Evolutionary conservation across 1,139 yeast genomes (phyloP).

Genomic region (Pichia cactophila): DNA sequence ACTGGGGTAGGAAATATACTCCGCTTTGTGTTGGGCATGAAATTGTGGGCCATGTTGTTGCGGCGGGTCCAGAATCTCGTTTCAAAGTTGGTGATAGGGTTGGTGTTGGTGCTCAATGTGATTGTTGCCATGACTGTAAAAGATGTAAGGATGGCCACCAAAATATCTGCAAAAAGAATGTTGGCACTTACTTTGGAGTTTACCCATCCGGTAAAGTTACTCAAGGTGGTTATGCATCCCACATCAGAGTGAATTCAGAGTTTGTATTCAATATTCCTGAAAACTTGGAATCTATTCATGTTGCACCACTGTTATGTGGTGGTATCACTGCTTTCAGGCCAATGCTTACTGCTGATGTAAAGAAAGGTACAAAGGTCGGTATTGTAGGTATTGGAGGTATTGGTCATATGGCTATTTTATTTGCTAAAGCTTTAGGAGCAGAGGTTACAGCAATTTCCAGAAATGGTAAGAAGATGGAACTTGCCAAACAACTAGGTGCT

Average conservation of each 20-base stretch:
- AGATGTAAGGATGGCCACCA: conserved; percentile 39
- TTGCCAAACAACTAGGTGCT: conserved; percentile 46
- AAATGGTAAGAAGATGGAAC: conserved; percentile 39
- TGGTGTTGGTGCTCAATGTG: conserved; percentile 53
- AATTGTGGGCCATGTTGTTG: conserved; percentile 35
- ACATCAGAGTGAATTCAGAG: conserved; percentile 42
- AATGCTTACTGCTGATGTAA: conserved; percentile 35
- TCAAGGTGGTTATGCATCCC: conserved; percentile 58
- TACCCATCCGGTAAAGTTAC: conserved; percentile 34
- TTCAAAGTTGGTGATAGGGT: conserved; percentile 50
- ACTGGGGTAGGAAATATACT: conserved; percentile 29
- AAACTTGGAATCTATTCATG: conserved; percentile 34
- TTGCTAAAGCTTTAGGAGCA: conserved; percentile 51
- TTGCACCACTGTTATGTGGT: conserved; percentile 60
- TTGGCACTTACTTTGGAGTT: conserved; percentile 36
- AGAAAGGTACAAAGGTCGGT: conserved; percentile 37
- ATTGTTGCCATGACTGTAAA: conserved; percentile 41
- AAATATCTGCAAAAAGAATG: conserved; percentile 36
- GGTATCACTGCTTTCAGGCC: conserved; percentile 58
- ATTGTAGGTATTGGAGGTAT: conserved; percentile 52
- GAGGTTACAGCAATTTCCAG: conserved; percentile 51
- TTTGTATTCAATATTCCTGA: conserved; percentile 53
- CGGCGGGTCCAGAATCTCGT: conserved; percentile 33
- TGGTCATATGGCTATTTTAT: conserved; percentile 50
- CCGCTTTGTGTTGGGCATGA: conserved; percentile 39